Evolutionary conservation across 2,329 filamentous ascomycete genomes (phyloP), one percentile per base, ranked within the genome.

Genomic region (Fusarium napiforme): DNA sequence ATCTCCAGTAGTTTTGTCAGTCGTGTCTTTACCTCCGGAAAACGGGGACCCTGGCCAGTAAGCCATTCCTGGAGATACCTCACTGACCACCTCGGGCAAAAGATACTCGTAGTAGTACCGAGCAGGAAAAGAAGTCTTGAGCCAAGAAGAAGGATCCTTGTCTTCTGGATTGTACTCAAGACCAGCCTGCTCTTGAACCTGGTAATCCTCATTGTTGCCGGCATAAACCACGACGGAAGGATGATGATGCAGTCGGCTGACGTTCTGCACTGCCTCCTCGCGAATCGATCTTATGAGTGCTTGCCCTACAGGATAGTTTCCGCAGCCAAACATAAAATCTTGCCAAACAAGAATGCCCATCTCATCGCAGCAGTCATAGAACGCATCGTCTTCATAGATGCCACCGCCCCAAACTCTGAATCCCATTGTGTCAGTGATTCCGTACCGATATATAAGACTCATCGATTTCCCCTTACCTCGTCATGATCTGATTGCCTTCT

Each of bases 141-240:
- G 37, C 59, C 59, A 61, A n/a, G 59, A 61, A 15, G 18, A 32
- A 12, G 59, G 59, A 28, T 61, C n/a, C 9, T 28, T 28, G 32
- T 61, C 49, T 0, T 61, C 59, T 23, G 49, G 30, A 18, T 43
- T 7, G 9, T 61, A 61, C 7, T 61, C 59, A 2, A 61, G 59
- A 12, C 59, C 49, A 10, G 30, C 30, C 12, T 32, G 23, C 37
- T 61, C 59, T 7, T 61, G 59, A 9, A 61, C 59, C 19, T 61
- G 59, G 49, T 61, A 61, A 19, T 61, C 59, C 32, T 61, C 59
- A 18, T 61, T 61, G 7, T 61, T 61, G 9, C 59, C 59, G 2
- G 59, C 49, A 6, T 61, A 61, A 10, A 61, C 16, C 2, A 61
- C 34, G 9, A 61, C 16, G 19, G 59, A 61, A n/a, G 59, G 59